Base-by-base conservation (phyloP, 805 yeast species). In the Lipomyces yamanashiensis region DNA sequence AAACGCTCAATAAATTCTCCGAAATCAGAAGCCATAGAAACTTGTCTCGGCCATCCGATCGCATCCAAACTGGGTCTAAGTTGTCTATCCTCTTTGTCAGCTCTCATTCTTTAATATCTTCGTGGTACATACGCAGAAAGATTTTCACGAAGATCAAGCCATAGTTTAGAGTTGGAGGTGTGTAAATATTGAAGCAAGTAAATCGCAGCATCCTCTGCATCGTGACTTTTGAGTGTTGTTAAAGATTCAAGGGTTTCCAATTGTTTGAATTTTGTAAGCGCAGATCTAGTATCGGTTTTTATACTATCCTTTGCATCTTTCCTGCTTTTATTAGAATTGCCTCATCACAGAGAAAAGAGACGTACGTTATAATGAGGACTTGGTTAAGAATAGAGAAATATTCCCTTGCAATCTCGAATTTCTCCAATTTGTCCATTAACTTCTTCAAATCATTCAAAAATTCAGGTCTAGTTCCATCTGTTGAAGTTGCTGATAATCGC, bases 41-140 rank as follows among this genome's bases (percentile, higher is more conserved):
- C 60, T 7, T 23, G 40, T 33, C 50, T 37, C 34, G 69, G 69
- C 69, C 69, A 66, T 21, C 63, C 68, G 7, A 63, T 58, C 15
- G 36, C 23, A 39, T 58, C 66, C 19, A 66, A 44, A 13, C 61
- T 19, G 2, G 50, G 47, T n/a, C 64, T 59, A 23, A 64, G 51
- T 39, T 60, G 62, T 34, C 68, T 60, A n/a, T 6, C 21, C 21
- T 1, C 44, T 8, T 10, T 15, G 37, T 36, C 13, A 58, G 39
- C 34, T 17, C 23, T 8, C n/a, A 21, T 10, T 12, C 57, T 34
- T 23, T 33, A 9, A 43, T 40, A 19, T 7, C 13, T 8, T 3
- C 17, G 28, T 12, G 12, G n/a, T 5, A 23, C 66, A 40, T 52
- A 62, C 68, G 39, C 19, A 7, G 64, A 57, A 6, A 66, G 36